A percentile compares a stretch with the other conserved stretches of the same genome.
Conservation (phyloP, 2,329 filamentous ascomycete genomes). For the Cadophora malorum region DNA sequence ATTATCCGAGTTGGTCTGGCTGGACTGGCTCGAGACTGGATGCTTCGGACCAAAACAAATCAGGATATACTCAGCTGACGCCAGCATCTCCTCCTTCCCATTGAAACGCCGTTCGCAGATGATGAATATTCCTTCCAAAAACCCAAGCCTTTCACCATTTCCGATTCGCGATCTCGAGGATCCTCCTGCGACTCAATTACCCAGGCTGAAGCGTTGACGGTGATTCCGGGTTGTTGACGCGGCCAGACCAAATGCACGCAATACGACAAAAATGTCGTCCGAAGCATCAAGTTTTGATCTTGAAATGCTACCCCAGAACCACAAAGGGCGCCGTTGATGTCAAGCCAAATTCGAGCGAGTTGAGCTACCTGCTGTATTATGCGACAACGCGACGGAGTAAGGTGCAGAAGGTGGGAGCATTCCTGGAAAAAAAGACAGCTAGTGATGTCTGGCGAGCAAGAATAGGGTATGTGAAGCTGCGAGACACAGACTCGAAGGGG, state of each 20-base stretch:
- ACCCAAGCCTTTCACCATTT: slow-evolving; percentile 10
- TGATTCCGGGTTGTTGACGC: slow-evolving; percentile 14
- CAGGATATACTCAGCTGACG: slow-evolving; percentile 24
- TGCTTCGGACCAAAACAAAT: slow-evolving; percentile 20
- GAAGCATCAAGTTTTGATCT: slow-evolving; percentile 94
- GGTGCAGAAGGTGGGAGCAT: slow-evolving; percentile 93
- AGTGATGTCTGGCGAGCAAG: slow-evolving; percentile 89
- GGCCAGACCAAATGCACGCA: slow-evolving; percentile 60
- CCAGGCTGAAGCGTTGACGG: slow-evolving; percentile 3
- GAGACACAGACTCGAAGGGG: not conserved
- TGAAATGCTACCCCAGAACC: slow-evolving; percentile 95
- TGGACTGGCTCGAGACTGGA: not conserved
- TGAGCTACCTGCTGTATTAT: slow-evolving; percentile 97
- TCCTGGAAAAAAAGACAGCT: slow-evolving; percentile 92
- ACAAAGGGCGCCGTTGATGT: slow-evolving; percentile 92
- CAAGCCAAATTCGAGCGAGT: slow-evolving; percentile 94
- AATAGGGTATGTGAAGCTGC: slow-evolving; percentile 71
- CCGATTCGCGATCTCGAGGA: slow-evolving; percentile 10
- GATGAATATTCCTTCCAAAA: slow-evolving; percentile 14
- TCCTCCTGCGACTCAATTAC: slow-evolving; percentile 18
- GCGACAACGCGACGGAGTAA: slow-evolving; percentile 93
- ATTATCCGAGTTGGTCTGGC: slow-evolving; percentile 10
- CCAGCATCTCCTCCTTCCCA: slow-evolving; percentile 4
- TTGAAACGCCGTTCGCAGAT: slow-evolving; percentile 12
- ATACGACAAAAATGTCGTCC: slow-evolving; percentile 77